Evolutionary conservation across 1,139 yeast species (phyloP), one percentile per base, ranked within the genome.

Genomic region (Diutina siamensis): DNA sequence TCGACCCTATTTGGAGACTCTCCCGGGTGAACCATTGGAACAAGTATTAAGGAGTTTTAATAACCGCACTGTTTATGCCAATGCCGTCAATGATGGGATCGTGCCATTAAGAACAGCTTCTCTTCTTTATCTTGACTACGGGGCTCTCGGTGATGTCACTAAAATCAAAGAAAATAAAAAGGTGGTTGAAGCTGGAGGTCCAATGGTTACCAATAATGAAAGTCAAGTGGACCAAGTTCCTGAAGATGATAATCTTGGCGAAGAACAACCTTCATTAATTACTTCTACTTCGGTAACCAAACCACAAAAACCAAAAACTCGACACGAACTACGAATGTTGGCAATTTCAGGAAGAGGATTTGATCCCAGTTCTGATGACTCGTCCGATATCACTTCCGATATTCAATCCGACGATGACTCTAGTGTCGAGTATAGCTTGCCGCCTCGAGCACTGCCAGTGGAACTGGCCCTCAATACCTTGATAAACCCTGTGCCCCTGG

Each of bases 361-460:
- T 7, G 42, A 38, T 17, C 42, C 42, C n/a, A 22, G 17, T 17
- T 22, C 42, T 3, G 33, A 22, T 17, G 32, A 25, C 13, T 15
- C 20, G 7, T 17, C 21, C n/a, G 42, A 38, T 15, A n/a, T 38
- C 42, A 22, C 32, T 8, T 25, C 32, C 7, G 42, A 38, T 25
- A 13, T 25, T 3, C n/a, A 18, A n/a, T 17, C 17, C 18, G 42
- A 38, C 8, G 42, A 38, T 17, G 33, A 22, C 3, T 18, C 15
- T 19, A 17, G 20, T 17, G 34, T 31, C 15, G 42, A 38, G 20
- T 25, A 40, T n/a, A 44, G 44, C 15, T 52, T 65, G 35, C 76
- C 75, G 0, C 74, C 75, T 2, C 63, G 67, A 49, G 74, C 76
- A 0, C 66, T 72, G 1, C 66, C 72, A 1, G 61, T 71, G 2